Conservation (phyloP, 1,284 basidiomycete genomes). For the Polyporus tsugae region DNA sequence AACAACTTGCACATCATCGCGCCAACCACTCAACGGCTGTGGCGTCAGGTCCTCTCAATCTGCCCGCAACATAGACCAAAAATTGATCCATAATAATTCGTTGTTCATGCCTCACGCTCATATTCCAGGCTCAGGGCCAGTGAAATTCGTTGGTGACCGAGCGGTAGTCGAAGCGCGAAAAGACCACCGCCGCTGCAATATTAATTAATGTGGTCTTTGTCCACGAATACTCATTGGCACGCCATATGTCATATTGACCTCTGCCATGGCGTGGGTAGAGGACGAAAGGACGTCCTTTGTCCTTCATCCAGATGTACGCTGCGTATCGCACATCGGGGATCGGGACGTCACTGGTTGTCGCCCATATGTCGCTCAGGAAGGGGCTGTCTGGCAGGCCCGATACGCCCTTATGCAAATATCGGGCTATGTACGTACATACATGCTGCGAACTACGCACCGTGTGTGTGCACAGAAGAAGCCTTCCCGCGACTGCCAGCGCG, state of each 20-base stretch:
- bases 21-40: neutral
- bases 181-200: neutral
- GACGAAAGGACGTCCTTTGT: neutral
- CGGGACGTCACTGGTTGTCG: neutral
- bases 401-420: conserved; percentile 11
- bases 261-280: neutral
- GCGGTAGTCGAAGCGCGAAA: neutral
- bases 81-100: neutral
- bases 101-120: neutral
- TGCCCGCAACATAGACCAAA: conserved; percentile 5
- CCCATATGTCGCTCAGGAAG: neutral
- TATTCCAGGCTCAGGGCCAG: neutral
- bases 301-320: conserved; percentile 5
- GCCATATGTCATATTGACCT: neutral
- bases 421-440: conserved; percentile 17
- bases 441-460: conserved; percentile 5
- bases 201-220: neutral
- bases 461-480: neutral
- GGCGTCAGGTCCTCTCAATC: conserved; percentile 2
- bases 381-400: conserved; percentile 1
- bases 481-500: neutral
- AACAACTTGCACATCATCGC: neutral
- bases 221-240: neutral
- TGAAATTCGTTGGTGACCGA: neutral
- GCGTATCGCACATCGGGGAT: conserved; percentile 19